Conservation (phyloP, 2,329 filamentous ascomycete genomes). For the Purpureocillium takamizusanense region DNA sequence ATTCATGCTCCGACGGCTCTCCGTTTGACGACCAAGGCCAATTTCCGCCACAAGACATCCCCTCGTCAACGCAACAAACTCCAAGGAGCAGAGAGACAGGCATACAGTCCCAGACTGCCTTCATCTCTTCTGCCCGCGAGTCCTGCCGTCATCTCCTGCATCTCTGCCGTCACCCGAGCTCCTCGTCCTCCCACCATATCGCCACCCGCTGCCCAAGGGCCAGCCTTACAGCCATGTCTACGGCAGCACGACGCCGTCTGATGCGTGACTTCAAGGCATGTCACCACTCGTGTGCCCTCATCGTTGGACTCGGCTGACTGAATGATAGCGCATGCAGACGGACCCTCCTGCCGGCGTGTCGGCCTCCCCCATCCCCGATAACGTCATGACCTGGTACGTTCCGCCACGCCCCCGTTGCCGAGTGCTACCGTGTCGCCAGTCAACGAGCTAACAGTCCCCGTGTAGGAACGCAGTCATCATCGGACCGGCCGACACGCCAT, state of each 20-base stretch:
- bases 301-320: conserved; percentile 6
- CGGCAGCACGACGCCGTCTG: conserved; percentile 84
- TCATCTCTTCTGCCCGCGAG: no score
- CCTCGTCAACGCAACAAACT: background rate
- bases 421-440: background rate
- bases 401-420: no score
- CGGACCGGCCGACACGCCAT: conserved; percentile 90
- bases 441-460: conserved; percentile 9
- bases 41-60: background rate
- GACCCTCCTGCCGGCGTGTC: conserved; percentile 95
- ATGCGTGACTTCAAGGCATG: conserved; percentile 99
- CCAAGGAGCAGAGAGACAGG: no score
- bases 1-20: background rate
- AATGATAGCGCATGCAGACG: conserved; percentile 85
- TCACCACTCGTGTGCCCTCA: conserved; percentile 7
- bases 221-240: conserved; percentile 52
- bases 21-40: background rate
- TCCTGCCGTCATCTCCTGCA: no score
- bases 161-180: no score
- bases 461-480: conserved; percentile 96
- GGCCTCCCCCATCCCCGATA: conserved; percentile 89
- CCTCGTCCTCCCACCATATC: background rate
- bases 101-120: no score
- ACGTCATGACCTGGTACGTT: conserved; percentile 89
- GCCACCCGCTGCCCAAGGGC: conserved; percentile 3